Conservation (phyloP, 306 rosid genomes). For the Trifolium repens region DNA sequence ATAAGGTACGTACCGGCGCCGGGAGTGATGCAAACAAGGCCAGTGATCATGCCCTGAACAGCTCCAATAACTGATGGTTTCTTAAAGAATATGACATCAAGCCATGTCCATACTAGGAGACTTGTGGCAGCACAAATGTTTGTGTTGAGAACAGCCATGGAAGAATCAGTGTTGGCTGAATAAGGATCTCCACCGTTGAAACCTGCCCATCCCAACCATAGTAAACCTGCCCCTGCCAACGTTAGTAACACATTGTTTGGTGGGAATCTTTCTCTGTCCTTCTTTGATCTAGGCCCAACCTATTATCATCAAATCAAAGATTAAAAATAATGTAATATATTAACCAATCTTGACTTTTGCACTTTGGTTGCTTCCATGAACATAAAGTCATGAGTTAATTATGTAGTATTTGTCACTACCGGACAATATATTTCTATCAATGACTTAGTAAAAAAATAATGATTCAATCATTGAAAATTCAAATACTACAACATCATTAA, state of each 20-base stretch:
- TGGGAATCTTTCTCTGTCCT: conserved; percentile 73
- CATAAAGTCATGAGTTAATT: neutral
- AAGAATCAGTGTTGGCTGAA: conserved; percentile 66
- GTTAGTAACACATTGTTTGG: conserved; percentile 72
- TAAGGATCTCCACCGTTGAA: conserved; percentile 87
- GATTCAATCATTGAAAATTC: neutral
- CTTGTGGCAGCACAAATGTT: conserved; percentile 81
- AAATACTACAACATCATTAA: neutral
- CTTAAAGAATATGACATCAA: conserved; percentile 70
- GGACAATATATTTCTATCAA: neutral
- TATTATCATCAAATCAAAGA: neutral
- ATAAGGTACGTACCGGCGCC: conserved; percentile 55
- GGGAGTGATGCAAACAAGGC: conserved; percentile 81
- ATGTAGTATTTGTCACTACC: neutral
- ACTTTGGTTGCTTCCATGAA: neutral
- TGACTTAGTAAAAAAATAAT: no score
- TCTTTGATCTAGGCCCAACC: conserved; percentile 70
- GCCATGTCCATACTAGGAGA: conserved; percentile 69
- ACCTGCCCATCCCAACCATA: conserved; percentile 85
- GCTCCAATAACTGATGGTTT: conserved; percentile 83
- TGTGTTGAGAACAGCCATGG: conserved; percentile 77
- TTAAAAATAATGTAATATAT: no score
- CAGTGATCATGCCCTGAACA: conserved; percentile 86
- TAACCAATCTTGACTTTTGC: neutral
- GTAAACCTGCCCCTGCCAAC: conserved; percentile 69